phyloP scores from a whole-genome alignment of 805 yeast genomes.

The Phaffomyces thermotolerans region DNA sequence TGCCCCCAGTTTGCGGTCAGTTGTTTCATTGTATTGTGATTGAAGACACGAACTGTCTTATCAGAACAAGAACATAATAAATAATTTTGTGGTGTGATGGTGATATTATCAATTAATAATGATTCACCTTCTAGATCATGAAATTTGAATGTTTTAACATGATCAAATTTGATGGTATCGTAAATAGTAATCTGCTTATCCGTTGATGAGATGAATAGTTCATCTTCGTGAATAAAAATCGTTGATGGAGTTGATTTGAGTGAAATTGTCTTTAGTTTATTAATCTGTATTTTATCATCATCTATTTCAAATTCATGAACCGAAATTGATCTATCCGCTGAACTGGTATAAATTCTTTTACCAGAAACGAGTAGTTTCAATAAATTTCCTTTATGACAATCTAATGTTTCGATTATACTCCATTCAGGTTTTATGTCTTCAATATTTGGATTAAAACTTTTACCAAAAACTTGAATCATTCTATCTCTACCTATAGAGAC shows the following conservation, averaged over 20 bases:
- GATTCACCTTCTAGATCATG: conserved; percentile 36
- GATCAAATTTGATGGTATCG: conserved; percentile 28
- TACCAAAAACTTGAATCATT: conserved; percentile 49
- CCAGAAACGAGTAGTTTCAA: conserved; percentile 28
- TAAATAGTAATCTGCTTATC: conserved; percentile 43
- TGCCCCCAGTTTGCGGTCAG: conserved; percentile 54
- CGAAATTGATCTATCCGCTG: conserved; percentile 56
- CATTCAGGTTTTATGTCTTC: conserved; percentile 29
- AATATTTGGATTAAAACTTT: conserved; percentile 1
- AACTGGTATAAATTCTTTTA: conserved; percentile 40
- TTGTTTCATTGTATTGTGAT: conserved; percentile 37
- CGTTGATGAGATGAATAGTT: conserved; percentile 42
- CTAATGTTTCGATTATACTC: conserved; percentile 54
- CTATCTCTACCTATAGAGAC: conserved; percentile 53
- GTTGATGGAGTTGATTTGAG: conserved; percentile 45
- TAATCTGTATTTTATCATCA: conserved; percentile 19
- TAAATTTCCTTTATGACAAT: conserved; percentile 49
- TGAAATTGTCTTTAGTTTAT: conserved; percentile 39
- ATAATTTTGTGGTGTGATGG: conserved; percentile 23
- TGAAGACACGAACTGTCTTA: conserved; percentile 47
- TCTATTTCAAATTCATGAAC: conserved; percentile 34
- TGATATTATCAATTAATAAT: conserved; percentile 38
- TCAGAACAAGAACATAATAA: conserved; percentile 45
- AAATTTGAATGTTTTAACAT: conserved; percentile 33
- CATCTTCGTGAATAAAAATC: conserved; percentile 30